phyloP scores from a whole-genome alignment of 768 basidiomycete species.

The Leccinum imitatum region DNA sequence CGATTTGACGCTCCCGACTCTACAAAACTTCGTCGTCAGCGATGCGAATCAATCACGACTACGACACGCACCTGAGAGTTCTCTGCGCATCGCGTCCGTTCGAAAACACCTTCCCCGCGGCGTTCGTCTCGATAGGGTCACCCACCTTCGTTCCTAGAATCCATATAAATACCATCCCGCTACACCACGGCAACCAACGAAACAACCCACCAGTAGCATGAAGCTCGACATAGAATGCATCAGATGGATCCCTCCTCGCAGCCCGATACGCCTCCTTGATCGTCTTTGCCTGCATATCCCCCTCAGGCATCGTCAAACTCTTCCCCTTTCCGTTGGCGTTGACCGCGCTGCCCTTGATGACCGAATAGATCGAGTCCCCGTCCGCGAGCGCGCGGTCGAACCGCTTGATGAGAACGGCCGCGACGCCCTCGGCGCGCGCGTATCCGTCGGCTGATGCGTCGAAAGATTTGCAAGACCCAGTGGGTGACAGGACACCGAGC shows the following conservation, averaged over 20 bases:
- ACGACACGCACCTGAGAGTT: constrained; percentile 16
- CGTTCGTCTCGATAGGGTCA: constrained; percentile 52
- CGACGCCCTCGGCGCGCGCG: constrained; percentile 29
- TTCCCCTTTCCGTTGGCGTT: constrained; percentile 36
- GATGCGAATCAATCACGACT: neutral
- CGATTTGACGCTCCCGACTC: constrained; percentile 29
- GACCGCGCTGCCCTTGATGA: constrained; percentile 34
- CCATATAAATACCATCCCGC: neutral
- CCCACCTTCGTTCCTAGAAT: constrained; percentile 39
- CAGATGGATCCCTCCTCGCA: constrained; percentile 31
- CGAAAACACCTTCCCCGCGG: constrained; percentile 40
- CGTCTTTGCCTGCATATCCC: constrained; percentile 33
- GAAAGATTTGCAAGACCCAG: constrained; percentile 34
- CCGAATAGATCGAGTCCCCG: constrained; percentile 31
- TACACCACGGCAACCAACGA: neutral
- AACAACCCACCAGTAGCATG: constrained; percentile 45
- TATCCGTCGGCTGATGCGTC: constrained; percentile 36
- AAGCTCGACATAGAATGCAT: constrained; percentile 49
- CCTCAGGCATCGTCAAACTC: constrained; percentile 36
- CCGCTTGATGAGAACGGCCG: constrained; percentile 36
- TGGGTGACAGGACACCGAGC: constrained; percentile 35
- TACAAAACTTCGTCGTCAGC: neutral
- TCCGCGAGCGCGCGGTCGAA: constrained; percentile 33
- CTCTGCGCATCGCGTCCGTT: constrained; percentile 19
- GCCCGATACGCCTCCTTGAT: constrained; percentile 34